phyloP scores from a whole-genome alignment of 306 rosid species.

The Sechiopsis laciniata region DNA sequence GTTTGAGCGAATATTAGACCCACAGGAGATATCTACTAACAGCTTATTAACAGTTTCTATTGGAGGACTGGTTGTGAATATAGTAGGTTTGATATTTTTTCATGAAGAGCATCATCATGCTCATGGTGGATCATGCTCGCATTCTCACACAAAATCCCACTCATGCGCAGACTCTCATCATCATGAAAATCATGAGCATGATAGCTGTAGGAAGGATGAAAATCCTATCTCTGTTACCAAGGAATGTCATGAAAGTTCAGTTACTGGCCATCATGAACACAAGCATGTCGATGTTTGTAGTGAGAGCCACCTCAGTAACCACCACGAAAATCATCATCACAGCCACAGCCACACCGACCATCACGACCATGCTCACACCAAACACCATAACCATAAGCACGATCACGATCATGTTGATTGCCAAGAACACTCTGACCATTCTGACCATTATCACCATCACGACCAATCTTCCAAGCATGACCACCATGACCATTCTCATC shows the following conservation, averaged over 20 bases:
- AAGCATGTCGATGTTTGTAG: slow-evolving; percentile 17
- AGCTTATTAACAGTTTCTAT: slow-evolving; percentile 73
- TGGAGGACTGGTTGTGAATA: slow-evolving; percentile 77
- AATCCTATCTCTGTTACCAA: slow-evolving; percentile 35
- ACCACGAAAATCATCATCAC: neutral
- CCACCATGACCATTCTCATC: slow-evolving; percentile 7
- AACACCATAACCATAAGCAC: slow-evolving; percentile 1
- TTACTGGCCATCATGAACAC: slow-evolving; percentile 34
- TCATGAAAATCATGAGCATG: slow-evolving; percentile 32
- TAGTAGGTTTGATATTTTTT: slow-evolving; percentile 78
- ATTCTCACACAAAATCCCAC: slow-evolving; percentile 22
- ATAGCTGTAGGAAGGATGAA: slow-evolving; percentile 28
- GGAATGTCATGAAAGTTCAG: slow-evolving; percentile 33
- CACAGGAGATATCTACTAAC: slow-evolving; percentile 78
- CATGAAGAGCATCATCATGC: slow-evolving; percentile 98
- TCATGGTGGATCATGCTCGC: slow-evolving; percentile 67
- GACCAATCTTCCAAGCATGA: neutral
- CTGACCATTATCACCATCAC: slow-evolving; percentile 6
- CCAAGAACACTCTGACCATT: neutral
- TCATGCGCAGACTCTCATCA: neutral
- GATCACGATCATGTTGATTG: neutral
- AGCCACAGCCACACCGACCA: slow-evolving; percentile 9
- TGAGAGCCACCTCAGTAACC: neutral
- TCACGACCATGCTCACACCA: slow-evolving; percentile 22
- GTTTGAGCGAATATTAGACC: slow-evolving; percentile 86